Evolutionary conservation across 805 yeast genomes (phyloP).

Genomic region (Ogataea chonburiensis): DNA sequence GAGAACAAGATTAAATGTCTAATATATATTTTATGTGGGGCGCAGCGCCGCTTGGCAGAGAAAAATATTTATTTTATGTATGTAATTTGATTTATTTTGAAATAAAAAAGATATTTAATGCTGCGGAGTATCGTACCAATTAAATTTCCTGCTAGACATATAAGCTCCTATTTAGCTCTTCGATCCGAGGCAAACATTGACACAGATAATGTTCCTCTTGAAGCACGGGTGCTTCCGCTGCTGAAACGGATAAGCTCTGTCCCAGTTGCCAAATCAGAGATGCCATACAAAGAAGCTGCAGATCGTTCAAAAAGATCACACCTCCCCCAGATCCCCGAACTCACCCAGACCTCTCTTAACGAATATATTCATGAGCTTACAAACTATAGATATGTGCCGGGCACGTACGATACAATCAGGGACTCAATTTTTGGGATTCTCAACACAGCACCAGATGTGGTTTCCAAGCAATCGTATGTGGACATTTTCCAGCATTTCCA

Average conservation of each 20-base stretch:
- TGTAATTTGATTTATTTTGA: background rate
- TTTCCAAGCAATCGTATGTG: conserved; percentile 24
- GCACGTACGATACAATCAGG: conserved; percentile 14
- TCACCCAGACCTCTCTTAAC: conserved; percentile 14
- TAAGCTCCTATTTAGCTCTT: too few relatives aligned
- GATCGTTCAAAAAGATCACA: conserved; percentile 17
- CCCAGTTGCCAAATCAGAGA: conserved; percentile 23
- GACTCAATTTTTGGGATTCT: conserved; percentile 15
- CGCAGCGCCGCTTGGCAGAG: conserved; percentile 8
- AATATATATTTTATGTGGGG: conserved; percentile 6
- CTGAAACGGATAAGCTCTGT: conserved; percentile 20
- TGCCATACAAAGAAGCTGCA: conserved; percentile 22
- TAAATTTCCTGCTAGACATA: too few relatives aligned
- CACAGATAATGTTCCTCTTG: conserved; percentile 2
- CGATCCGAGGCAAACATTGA: too few relatives aligned
- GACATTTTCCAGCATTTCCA: conserved; percentile 20
- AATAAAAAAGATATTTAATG: background rate
- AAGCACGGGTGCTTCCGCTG: conserved; percentile 25
- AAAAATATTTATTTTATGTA: background rate
- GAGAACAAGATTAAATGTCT: too few relatives aligned
- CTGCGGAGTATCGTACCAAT: too few relatives aligned
- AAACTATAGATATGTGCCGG: conserved; percentile 18
- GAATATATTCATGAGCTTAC: conserved; percentile 22
- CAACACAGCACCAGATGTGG: conserved; percentile 13
- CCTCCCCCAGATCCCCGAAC: conserved; percentile 22